Evolutionary conservation across 1,284 basidiomycete genomes (phyloP).

Genomic region (Chondrostereum purpureum): DNA sequence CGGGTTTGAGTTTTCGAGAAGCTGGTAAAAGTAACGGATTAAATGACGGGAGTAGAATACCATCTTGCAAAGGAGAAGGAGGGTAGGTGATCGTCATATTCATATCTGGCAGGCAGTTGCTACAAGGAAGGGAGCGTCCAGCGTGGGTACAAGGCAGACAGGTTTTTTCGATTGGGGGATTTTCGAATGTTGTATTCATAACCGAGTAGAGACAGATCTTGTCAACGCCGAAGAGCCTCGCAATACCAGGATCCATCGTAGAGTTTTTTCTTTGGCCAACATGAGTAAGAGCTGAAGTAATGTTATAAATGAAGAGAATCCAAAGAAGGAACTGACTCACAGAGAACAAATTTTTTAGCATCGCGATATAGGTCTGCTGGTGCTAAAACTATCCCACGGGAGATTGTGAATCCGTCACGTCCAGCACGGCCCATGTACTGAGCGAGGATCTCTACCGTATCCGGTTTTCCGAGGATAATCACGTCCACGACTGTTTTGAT

Average conservation of each 20-base stretch:
- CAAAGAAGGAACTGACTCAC: background rate
- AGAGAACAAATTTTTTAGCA: background rate
- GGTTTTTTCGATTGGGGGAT: slow-evolving; percentile 1
- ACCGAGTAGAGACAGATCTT: background rate
- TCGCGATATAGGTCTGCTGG: background rate
- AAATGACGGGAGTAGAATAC: background rate
- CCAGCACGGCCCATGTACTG: slow-evolving; percentile 2
- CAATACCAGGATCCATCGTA: background rate
- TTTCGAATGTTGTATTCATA: background rate
- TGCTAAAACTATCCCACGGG: background rate
- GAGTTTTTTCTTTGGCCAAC: background rate
- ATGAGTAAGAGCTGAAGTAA: background rate
- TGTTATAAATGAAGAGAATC: background rate
- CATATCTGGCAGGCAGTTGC: too few relatives aligned
- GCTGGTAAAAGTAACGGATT: background rate
- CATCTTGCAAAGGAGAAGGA: background rate
- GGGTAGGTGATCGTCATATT: too few relatives aligned
- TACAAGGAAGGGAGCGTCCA: background rate
- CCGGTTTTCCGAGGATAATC: background rate
- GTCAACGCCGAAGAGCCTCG: background rate
- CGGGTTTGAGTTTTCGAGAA: background rate
- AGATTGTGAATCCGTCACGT: background rate
- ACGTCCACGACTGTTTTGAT: slow-evolving; percentile 1
- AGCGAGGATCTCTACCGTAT: background rate
- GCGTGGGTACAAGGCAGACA: background rate